Evolutionary conservation across 2,329 filamentous ascomycete species (phyloP).

Genomic region (Colletotrichum tanaceti): DNA sequence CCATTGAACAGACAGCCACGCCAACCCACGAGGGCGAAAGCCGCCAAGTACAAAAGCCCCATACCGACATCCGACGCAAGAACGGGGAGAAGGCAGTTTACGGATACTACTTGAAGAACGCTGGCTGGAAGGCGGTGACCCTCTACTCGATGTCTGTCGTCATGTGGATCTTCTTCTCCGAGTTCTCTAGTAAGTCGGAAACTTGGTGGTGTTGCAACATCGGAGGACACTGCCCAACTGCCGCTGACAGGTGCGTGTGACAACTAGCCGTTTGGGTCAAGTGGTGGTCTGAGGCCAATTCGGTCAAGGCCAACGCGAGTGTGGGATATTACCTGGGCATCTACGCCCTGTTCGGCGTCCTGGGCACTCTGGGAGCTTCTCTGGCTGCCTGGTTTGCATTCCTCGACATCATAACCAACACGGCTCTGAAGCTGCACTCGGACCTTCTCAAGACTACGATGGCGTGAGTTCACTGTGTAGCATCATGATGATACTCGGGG

Average conservation of each 20-base stretch:
- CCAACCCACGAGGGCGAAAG: background rate
- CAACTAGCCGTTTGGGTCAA: constrained; percentile 32
- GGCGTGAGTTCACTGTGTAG: too few relatives aligned
- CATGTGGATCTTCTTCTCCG: constrained; percentile 25
- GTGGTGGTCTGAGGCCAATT: constrained; percentile 33
- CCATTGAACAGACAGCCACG: background rate
- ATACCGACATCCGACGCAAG: constrained; percentile 18
- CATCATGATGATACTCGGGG: too few relatives aligned
- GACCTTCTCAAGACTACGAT: constrained; percentile 21
- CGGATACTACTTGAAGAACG: constrained; percentile 22
- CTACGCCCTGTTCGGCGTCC: constrained; percentile 18
- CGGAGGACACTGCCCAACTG: too few relatives aligned
- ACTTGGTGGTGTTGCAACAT: background rate
- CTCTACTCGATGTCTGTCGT: constrained; percentile 8
- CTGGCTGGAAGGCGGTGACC: constrained; percentile 17
- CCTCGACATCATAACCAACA: constrained; percentile 26
- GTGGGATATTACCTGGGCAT: constrained; percentile 28
- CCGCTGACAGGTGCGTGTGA: background rate
- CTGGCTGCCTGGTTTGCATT: constrained; percentile 33
- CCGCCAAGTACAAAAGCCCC: background rate
- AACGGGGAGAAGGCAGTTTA: constrained; percentile 34
- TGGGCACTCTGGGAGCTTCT: constrained; percentile 12
- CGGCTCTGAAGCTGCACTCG: constrained; percentile 21
- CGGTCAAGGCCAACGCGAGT: background rate
- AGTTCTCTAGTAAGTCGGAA: constrained; percentile 32